A percentile compares a stretch with the other conserved stretches of the same genome.
phyloP scores from a whole-genome alignment of 2,329 filamentous ascomycete species.

The Trichoderma atroviride region DNA sequence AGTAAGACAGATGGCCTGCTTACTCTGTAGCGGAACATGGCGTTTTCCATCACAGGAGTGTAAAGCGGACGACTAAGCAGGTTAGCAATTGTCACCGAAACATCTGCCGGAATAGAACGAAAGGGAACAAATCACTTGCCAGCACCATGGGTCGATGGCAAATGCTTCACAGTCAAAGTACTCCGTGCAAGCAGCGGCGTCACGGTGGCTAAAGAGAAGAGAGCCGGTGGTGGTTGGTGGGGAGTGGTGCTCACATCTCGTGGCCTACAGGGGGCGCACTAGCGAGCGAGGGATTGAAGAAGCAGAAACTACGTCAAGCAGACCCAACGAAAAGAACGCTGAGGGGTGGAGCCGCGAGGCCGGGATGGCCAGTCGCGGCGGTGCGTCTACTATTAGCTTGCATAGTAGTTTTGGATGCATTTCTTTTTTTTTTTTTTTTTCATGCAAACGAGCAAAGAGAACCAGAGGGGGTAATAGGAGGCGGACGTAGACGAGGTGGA shows the following conservation, averaged over 20 bases:
- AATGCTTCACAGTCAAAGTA: background rate
- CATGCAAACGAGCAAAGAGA: background rate
- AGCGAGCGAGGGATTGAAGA: background rate
- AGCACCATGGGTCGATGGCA: background rate
- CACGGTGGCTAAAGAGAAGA: constrained; percentile 12
- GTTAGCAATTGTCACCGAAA: background rate
- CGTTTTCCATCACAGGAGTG: background rate
- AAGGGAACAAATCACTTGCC: background rate
- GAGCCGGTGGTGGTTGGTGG: background rate
- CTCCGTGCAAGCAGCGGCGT: background rate
- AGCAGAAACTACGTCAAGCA: constrained; percentile 5
- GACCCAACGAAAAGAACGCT: constrained; percentile 1
- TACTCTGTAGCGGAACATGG: background rate
- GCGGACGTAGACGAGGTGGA: background rate
- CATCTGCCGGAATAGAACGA: background rate
- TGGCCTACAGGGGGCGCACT: constrained; percentile 17
- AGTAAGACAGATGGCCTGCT: background rate
- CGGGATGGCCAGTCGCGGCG: constrained; percentile 9
- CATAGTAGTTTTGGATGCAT: background rate
- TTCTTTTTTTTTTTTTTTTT: background rate
- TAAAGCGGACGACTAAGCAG: background rate
- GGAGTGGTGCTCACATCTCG: constrained; percentile 11
- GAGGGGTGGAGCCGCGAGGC: background rate
- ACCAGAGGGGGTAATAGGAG: background rate
- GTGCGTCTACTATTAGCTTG: background rate